Percentiles rank a stretch among this genome's conserved stretches.
Evolutionary conservation across 129 eudicot species (phyloP).

Genomic region (Daucus carota): DH1_v3.0 NC_030386.2:22269001-22269500

Average conservation of each 20-base stretch:
- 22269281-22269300: constrained; percentile 9
- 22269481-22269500: no score
- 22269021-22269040: not conserved
- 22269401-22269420: no score
- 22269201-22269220: not conserved
- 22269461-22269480: not conserved
- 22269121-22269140: not conserved
- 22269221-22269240: no score
- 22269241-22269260: not conserved
- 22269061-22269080: not conserved
- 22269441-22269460: no score
- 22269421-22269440: not conserved
- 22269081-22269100: constrained; percentile 6
- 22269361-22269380: not conserved
- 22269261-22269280: constrained; percentile 1
- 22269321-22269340: not conserved
- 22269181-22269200: not conserved
- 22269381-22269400: not conserved
- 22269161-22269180: not conserved
- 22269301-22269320: constrained; percentile 2
- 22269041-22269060: constrained; percentile 16
- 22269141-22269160: not conserved
- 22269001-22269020: not conserved
- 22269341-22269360: not conserved
- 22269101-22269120: constrained; percentile 16